phyloP scores from a whole-genome alignment of 176 grass and related monocot species.

The Elymus sibiricus region DNA sequence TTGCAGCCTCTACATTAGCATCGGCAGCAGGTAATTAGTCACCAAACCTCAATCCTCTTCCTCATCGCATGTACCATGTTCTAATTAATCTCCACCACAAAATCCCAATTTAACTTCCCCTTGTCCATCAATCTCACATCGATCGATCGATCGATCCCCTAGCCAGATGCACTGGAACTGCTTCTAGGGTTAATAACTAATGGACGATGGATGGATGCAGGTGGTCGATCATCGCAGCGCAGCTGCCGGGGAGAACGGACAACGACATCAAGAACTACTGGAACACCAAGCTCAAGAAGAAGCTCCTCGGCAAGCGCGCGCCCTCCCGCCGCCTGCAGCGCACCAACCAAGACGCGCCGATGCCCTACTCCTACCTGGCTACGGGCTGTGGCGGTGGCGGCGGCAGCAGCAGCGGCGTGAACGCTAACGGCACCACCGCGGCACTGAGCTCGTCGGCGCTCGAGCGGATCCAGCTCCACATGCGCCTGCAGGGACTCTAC shows the following conservation, averaged over 20 bases:
- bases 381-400: background rate
- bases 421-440: background rate
- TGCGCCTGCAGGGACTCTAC: constrained; percentile 85
- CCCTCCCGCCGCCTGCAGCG: constrained; percentile 36
- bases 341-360: constrained; percentile 18
- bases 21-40: constrained; percentile 79
- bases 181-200: background rate
- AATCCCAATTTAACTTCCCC: background rate
- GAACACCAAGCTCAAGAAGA: constrained; percentile 99
- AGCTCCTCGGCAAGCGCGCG: constrained; percentile 72
- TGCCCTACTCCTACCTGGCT: constrained; percentile 2
- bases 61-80: background rate
- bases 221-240: constrained; percentile 99
- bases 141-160: background rate
- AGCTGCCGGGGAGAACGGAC: constrained; percentile 88
- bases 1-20: constrained; percentile 93
- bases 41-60: background rate
- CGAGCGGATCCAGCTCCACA: constrained; percentile 91
- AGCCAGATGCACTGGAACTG: background rate
- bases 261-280: constrained; percentile 99
- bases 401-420: background rate
- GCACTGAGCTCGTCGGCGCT: constrained; percentile 63
- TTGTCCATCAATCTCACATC: background rate
- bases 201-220: constrained; percentile 21
- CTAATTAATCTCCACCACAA: background rate